phyloP scores from a whole-genome alignment of 768 basidiomycete species.

The Xerocomus brunneocitrinus region DNA sequence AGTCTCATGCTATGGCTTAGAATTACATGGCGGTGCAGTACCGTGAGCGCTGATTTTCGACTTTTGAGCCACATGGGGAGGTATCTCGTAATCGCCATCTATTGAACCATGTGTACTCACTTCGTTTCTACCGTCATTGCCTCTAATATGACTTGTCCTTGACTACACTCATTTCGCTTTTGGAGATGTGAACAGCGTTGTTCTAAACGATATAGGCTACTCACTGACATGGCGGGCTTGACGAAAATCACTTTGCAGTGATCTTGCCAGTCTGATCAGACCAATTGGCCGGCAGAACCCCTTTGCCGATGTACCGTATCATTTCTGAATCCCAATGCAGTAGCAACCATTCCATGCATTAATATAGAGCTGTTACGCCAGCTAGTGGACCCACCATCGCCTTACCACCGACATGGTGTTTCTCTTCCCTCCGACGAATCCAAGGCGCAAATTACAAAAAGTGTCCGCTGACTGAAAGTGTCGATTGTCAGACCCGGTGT shows the following conservation, averaged over 20 bases:
- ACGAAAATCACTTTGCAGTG: background rate
- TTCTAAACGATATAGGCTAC: background rate
- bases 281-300: background rate
- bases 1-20: background rate
- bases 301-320: background rate
- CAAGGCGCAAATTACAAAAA: background rate
- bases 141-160: background rate
- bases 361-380: background rate
- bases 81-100: slow-evolving; percentile 2
- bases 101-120: background rate
- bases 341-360: background rate
- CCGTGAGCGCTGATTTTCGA: background rate
- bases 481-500: background rate
- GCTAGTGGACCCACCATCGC: background rate
- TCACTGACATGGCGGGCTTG: background rate
- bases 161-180: background rate
- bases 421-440: background rate
- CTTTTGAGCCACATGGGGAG: background rate
- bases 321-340: background rate
- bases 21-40: slow-evolving; percentile 4
- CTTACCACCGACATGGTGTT: background rate
- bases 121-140: slow-evolving; percentile 5
- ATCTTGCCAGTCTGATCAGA: background rate
- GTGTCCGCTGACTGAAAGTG: background rate
- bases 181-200: background rate